Evolutionary conservation across 345 rosid genomes (phyloP).

Genomic region (Citrus glauca): DNA sequence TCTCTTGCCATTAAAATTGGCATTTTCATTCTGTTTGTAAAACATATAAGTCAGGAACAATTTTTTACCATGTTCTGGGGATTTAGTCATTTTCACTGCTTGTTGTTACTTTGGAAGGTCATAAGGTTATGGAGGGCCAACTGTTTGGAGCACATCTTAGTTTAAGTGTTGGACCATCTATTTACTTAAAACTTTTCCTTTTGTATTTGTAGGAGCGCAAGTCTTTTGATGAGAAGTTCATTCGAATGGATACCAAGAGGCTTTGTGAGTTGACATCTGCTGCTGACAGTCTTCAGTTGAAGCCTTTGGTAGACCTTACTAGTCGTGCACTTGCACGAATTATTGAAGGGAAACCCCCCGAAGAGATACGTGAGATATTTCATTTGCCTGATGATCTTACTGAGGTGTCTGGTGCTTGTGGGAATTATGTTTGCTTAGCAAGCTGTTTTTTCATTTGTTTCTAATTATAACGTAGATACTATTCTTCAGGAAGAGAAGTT

Average conservation of each 20-base stretch:
- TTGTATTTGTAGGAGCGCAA: conserved; percentile 60
- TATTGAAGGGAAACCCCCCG: conserved; percentile 84
- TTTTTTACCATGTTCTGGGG: background rate
- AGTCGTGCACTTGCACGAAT: conserved; percentile 85
- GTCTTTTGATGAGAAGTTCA: conserved; percentile 74
- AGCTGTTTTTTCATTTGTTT: conserved; percentile 11
- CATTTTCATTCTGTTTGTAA: background rate
- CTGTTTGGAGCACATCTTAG: background rate
- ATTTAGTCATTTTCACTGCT: conserved; percentile 2
- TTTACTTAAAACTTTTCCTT: conserved; percentile 1
- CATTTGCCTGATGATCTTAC: conserved; percentile 95
- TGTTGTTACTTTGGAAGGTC: background rate
- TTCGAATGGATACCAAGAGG: conserved; percentile 82
- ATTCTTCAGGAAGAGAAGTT: conserved; percentile 76
- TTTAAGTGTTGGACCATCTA: conserved; percentile 7
- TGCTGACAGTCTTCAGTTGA: conserved; percentile 86
- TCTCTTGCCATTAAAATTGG: background rate
- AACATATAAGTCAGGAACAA: background rate
- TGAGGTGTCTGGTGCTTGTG: conserved; percentile 55
- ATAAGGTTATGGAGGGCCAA: background rate
- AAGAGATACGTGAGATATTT: conserved; percentile 87
- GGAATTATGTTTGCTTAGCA: conserved; percentile 6
- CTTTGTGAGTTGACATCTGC: conserved; percentile 92
- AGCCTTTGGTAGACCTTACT: conserved; percentile 87
- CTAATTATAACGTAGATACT: conserved; percentile 10